Percentiles rank a stretch among this genome's conserved stretches.
Evolutionary conservation across 257 asterid species (phyloP).

Genomic region (Solanum acaule): DNA sequence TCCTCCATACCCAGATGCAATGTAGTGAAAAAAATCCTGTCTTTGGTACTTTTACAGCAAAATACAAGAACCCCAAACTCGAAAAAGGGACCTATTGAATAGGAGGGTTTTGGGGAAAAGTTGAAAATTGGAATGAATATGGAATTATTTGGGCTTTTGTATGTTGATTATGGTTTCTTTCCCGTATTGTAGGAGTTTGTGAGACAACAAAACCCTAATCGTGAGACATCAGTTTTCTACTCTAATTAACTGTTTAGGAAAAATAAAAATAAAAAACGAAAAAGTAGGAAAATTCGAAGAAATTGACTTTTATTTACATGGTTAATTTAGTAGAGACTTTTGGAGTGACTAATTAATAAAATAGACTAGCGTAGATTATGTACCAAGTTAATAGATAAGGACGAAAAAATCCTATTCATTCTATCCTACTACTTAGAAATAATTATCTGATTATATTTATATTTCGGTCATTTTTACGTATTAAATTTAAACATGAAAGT

Average conservation of each 20-base stretch:
- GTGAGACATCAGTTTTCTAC: neutral
- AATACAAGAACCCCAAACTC: neutral
- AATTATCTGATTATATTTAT: neutral
- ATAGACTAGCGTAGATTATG: neutral
- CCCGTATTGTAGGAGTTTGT: neutral
- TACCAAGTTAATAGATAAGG: neutral
- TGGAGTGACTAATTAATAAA: neutral
- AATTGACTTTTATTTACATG: neutral
- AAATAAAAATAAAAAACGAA: neutral
- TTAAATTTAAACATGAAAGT: too few relatives aligned
- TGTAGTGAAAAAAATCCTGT: neutral
- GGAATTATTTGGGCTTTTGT: neutral
- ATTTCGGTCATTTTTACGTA: neutral
- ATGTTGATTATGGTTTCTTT: neutral
- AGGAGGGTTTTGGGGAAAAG: neutral
- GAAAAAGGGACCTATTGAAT: neutral
- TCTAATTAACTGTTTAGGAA: neutral
- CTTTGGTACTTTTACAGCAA: neutral
- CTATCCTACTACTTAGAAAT: neutral
- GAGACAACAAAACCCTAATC: neutral
- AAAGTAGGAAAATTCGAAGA: neutral
- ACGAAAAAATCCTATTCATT: neutral
- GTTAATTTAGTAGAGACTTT: neutral
- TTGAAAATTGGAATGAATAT: neutral
- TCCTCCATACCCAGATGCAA: slow-evolving; percentile 42